Conservation (phyloP, 2,329 filamentous ascomycete species). For the Phialophora chinensis region DNA sequence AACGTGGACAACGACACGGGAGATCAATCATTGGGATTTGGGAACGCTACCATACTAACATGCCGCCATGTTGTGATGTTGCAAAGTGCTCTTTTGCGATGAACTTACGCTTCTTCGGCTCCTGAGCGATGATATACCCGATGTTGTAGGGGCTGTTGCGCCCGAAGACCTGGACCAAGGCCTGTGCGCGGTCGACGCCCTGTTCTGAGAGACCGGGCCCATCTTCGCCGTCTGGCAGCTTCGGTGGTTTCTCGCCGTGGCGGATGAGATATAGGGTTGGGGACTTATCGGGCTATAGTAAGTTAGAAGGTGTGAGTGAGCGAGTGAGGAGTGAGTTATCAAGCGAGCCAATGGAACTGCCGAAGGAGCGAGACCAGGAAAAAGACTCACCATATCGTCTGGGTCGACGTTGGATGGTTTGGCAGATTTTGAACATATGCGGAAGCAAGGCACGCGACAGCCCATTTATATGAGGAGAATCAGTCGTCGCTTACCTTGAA, state of each 20-base stretch:
- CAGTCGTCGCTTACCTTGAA: neutral
- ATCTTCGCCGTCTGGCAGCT: constrained; percentile 51
- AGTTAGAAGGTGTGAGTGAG: neutral
- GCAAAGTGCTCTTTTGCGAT: neutral
- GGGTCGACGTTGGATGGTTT: neutral
- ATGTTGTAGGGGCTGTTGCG: constrained; percentile 60
- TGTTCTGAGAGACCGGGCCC: constrained; percentile 50
- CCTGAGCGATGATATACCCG: constrained; percentile 64
- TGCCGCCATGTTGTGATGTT: neutral
- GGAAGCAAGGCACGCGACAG: constrained; percentile 3
- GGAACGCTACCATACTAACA: too few relatives aligned
- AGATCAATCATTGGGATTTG: neutral
- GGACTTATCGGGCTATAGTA: neutral
- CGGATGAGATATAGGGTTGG: constrained; percentile 67
- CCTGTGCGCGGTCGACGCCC: constrained; percentile 64
- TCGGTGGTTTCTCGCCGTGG: constrained; percentile 66
- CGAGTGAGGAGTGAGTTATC: neutral
- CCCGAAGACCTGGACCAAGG: constrained; percentile 64
- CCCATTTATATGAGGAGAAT: neutral
- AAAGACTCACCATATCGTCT: constrained; percentile 2
- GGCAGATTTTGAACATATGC: neutral
- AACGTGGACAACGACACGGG: neutral
- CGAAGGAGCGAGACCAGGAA: too few relatives aligned
- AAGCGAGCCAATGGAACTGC: neutral
- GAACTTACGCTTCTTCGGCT: constrained; percentile 50